phyloP scores from a whole-genome alignment of 257 asterid species.

The Penstemon newberryi region DNA sequence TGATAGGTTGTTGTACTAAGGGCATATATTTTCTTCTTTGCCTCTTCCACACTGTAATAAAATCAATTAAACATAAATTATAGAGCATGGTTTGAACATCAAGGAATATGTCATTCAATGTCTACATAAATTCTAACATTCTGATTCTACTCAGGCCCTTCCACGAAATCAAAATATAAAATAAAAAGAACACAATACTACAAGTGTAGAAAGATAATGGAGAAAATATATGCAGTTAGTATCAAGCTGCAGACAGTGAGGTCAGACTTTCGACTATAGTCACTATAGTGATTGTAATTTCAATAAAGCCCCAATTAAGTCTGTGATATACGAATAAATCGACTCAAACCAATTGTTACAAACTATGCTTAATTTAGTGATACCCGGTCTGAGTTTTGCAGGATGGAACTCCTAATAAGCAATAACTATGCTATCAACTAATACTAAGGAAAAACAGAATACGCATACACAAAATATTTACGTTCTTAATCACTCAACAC shows the following conservation, averaged over 20 bases:
- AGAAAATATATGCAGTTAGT: not conserved
- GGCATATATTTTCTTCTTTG: constrained; percentile 90
- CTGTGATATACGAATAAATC: not conserved
- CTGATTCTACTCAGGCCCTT: not conserved
- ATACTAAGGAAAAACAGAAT: not conserved
- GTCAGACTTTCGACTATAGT: not conserved
- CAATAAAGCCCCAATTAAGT: not conserved
- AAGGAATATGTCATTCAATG: not conserved
- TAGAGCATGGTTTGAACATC: not conserved
- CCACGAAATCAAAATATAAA: not conserved
- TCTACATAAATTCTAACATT: not conserved
- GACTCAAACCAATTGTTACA: constrained; percentile 12
- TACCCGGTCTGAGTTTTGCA: no score
- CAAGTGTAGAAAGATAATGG: not conserved
- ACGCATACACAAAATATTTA: not conserved
- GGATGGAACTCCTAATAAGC: no score
- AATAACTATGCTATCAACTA: no score
- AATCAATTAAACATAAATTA: constrained; percentile 9
- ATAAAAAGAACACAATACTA: not conserved
- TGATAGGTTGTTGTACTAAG: constrained; percentile 79
- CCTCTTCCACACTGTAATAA: constrained; percentile 80
- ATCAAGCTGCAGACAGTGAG: no score
- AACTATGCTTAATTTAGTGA: no score
- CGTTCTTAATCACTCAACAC: not conserved
- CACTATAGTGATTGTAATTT: not conserved